phyloP scores from a whole-genome alignment of 805 yeast genomes.

The Pichia nakasei region DNA sequence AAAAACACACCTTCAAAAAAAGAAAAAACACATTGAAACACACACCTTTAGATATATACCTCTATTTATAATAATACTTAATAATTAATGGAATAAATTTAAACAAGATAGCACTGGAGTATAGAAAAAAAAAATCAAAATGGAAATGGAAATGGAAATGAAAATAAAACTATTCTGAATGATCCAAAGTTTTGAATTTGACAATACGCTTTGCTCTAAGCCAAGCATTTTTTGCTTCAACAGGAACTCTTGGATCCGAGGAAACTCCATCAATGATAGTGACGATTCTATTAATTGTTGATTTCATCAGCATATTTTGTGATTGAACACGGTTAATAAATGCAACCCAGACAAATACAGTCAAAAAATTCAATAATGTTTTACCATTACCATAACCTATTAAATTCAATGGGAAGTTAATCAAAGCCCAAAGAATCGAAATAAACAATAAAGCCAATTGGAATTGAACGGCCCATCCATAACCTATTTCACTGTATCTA shows the following conservation, averaged over 20 bases:
- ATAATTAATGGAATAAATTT: too few relatives aligned
- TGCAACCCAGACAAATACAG: constrained; percentile 42
- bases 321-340: constrained; percentile 77
- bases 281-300: constrained; percentile 7
- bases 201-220: constrained; percentile 29
- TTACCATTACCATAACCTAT: constrained; percentile 11
- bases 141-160: too few relatives aligned
- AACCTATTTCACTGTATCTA: constrained; percentile 48
- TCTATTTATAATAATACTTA: too few relatives aligned
- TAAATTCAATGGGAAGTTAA: constrained; percentile 9
- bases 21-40: too few relatives aligned
- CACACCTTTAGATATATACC: too few relatives aligned
- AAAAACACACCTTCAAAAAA: too few relatives aligned
- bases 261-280: constrained; percentile 34
- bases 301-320: constrained; percentile 61
- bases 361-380: constrained; percentile 36
- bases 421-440: constrained; percentile 30
- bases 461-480: constrained; percentile 50
- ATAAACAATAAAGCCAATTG: constrained; percentile 31
- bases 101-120: too few relatives aligned
- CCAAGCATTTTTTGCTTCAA: constrained; percentile 39
- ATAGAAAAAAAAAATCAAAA: too few relatives aligned
- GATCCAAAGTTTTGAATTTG: constrained; percentile 5
- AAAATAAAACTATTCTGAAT: background rate
- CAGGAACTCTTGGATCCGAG: constrained; percentile 43